Conservation (phyloP, 2,329 filamentous ascomycete genomes). For the Neofusicoccum sp. region DNA sequence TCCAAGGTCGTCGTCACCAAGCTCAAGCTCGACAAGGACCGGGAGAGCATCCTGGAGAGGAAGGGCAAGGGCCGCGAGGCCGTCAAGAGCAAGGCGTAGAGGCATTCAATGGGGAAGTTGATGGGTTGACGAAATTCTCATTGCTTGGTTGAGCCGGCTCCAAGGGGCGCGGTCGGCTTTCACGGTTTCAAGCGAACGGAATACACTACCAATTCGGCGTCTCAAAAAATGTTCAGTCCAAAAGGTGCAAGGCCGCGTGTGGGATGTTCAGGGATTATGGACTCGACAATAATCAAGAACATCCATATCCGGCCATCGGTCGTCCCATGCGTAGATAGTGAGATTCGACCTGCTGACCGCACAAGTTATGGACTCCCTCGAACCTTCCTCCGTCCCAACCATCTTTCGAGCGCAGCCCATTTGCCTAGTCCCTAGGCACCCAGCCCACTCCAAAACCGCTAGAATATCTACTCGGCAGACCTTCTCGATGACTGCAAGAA, state of each 20-base stretch:
- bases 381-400: neutral
- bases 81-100: slow-evolving; percentile 59
- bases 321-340: neutral
- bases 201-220: slow-evolving; percentile 37
- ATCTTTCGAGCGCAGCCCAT: no score
- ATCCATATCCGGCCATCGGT: slow-evolving; percentile 6
- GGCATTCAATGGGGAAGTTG: slow-evolving; percentile 26
- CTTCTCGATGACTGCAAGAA: slow-evolving; percentile 67
- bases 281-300: slow-evolving; percentile 27
- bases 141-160: slow-evolving; percentile 30
- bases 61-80: slow-evolving; percentile 78
- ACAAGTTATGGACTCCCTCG: neutral
- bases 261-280: slow-evolving; percentile 32
- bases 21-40: slow-evolving; percentile 95
- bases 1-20: slow-evolving; percentile 98
- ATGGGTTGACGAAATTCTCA: slow-evolving; percentile 39
- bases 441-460: slow-evolving; percentile 51
- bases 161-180: slow-evolving; percentile 33
- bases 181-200: slow-evolving; percentile 37
- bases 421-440: neutral
- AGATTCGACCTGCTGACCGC: neutral
- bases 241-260: slow-evolving; percentile 35
- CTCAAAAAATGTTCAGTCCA: slow-evolving; percentile 24
- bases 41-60: slow-evolving; percentile 82
- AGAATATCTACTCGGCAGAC: slow-evolving; percentile 87